Evolutionary conservation across 2,329 filamentous ascomycete species (phyloP).

Genomic region (Verticillium klebahnii): DNA sequence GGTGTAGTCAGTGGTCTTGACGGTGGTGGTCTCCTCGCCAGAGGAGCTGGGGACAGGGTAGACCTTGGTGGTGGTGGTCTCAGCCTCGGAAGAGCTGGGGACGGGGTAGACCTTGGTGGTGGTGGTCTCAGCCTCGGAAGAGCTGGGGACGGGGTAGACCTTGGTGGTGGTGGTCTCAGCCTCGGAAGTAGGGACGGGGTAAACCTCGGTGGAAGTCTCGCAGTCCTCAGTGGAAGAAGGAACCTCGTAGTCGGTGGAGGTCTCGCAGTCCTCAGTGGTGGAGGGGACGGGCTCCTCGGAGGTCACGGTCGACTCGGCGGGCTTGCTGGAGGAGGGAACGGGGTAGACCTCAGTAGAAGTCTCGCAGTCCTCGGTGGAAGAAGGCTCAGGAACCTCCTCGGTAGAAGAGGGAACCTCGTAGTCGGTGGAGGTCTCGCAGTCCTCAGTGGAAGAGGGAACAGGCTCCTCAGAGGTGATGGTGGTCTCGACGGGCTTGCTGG

Average conservation of each 20-base stretch:
- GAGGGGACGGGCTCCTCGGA: not conserved
- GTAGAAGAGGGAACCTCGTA: not conserved
- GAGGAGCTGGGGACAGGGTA: not conserved
- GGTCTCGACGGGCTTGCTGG: not conserved
- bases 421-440: not conserved
- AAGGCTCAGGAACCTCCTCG: not conserved
- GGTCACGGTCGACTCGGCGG: not conserved
- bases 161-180: not conserved
- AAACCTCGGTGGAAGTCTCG: not conserved
- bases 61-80: not conserved
- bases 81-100: not conserved
- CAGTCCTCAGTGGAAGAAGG: not conserved
- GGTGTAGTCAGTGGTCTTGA: slow-evolving; percentile 1
- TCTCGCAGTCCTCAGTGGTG: not conserved
- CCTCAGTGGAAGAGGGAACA: not conserved
- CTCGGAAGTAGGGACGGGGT: too few relatives aligned
- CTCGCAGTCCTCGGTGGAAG: not conserved
- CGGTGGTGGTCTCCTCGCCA: not conserved
- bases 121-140: not conserved
- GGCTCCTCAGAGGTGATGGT: not conserved
- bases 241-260: not conserved
- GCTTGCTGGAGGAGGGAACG: not conserved
- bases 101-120: not conserved
- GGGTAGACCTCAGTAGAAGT: not conserved
- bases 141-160: not conserved